phyloP scores from a whole-genome alignment of 2,329 filamentous ascomycete species.

The Onygena corvina region DNA sequence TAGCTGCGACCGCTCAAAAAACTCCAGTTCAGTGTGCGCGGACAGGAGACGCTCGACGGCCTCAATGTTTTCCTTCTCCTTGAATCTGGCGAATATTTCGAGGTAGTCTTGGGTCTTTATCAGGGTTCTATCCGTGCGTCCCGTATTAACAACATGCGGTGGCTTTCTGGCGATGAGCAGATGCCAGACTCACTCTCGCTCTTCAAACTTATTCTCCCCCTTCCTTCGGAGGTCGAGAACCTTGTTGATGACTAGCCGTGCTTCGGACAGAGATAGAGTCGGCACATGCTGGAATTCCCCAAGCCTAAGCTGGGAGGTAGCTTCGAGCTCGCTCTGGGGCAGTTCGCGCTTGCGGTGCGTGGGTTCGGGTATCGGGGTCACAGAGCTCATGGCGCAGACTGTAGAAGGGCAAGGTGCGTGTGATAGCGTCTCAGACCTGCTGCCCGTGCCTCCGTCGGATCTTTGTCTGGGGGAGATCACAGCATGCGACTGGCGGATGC shows the following conservation, averaged over 20 bases:
- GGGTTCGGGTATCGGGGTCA: conserved; percentile 15
- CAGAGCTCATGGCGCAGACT: conserved; percentile 7
- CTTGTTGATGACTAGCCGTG: conserved; percentile 80
- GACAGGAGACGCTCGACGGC: conserved; percentile 82
- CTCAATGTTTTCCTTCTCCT: conserved; percentile 86
- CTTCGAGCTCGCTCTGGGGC: conserved; percentile 63
- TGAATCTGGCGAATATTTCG: conserved; percentile 89
- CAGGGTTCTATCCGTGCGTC: conserved; percentile 55
- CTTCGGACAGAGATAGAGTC: conserved; percentile 83
- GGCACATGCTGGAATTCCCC: conserved; percentile 90
- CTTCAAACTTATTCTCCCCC: conserved; percentile 69
- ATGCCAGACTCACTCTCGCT: conserved; percentile 58
- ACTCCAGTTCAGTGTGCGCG: conserved; percentile 62
- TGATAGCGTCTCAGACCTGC: too few relatives aligned
- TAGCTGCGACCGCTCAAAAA: conserved; percentile 87
- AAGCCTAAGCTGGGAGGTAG: conserved; percentile 65
- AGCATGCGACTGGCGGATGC: too few relatives aligned
- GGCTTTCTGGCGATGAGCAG: too few relatives aligned
- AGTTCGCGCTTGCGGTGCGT: conserved; percentile 31
- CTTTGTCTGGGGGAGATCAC: too few relatives aligned
- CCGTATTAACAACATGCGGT: too few relatives aligned
- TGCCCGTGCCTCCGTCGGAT: too few relatives aligned
- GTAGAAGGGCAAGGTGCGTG: background rate
- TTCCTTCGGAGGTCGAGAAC: conserved; percentile 69
- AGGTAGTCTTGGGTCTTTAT: conserved; percentile 85